phyloP scores from a whole-genome alignment of 2,329 filamentous ascomycete genomes.

The Leptodontidium sp. region DNA sequence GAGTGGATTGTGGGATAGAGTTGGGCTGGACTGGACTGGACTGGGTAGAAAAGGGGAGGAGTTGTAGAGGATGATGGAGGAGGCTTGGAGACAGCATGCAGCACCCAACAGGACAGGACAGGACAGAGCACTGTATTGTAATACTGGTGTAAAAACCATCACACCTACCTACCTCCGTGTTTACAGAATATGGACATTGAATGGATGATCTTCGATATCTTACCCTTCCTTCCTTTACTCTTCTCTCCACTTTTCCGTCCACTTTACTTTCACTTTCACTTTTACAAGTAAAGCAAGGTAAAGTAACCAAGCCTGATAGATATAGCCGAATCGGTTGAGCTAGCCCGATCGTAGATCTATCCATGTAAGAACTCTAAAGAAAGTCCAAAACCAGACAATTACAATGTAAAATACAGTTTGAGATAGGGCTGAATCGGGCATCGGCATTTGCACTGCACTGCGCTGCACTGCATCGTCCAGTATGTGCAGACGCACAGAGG shows the following conservation, averaged over 20 bases:
- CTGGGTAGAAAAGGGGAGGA: background rate
- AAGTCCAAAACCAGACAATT: no score
- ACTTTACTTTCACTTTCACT: no score
- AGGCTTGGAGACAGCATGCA: background rate
- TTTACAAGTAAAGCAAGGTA: no score
- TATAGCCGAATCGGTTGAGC: no score
- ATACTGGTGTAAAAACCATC: conserved; percentile 20
- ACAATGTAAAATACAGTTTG: no score
- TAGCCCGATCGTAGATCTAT: no score
- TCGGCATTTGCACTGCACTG: no score
- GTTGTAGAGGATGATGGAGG: background rate
- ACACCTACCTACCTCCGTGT: background rate
- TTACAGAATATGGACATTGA: background rate
- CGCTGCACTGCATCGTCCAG: no score
- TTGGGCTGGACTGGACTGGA: background rate
- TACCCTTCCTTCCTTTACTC: background rate
- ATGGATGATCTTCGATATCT: conserved; percentile 10
- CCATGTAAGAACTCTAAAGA: no score
- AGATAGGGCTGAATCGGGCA: no score
- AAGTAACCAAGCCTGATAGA: no score
- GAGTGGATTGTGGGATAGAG: conserved; percentile 1
- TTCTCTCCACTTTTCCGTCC: background rate
- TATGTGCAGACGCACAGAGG: no score
- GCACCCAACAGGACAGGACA: background rate
- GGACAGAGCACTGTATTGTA: conserved; percentile 21